Evolutionary conservation across 2,329 filamentous ascomycete species (phyloP), one percentile per base, ranked within the genome.

Genomic region (Claviceps sp.): DNA sequence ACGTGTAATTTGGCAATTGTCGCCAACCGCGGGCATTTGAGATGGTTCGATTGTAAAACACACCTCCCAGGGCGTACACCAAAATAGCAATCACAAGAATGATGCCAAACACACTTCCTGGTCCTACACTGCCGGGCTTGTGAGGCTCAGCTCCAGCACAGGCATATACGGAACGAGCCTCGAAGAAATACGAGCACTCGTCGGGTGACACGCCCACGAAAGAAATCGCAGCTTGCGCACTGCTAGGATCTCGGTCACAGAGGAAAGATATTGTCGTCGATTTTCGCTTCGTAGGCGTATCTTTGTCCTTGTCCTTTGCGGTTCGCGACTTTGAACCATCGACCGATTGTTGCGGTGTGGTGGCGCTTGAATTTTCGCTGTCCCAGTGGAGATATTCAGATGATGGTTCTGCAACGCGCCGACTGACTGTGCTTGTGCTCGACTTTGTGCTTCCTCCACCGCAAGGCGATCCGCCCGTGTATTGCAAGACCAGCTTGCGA

Each of bases 161-260:
- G 11, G 90, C 91, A 58, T 89, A 85, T 46, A 80, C 77, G 24
- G 88, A 93, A 57, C 91, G 85, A 48, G 90, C 84, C 67, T 97
- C 90, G 71, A 98, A 98, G 69, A 95, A 87, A 70, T 97, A 98
- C 34, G 88, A 82, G 74, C 93, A 98, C 54, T 94, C 85, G 64
- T 97, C 90, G 42, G 87, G 84, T 55, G 90, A 85, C 44, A 73
- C 72, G 54, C 87, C 88, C 54, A 97, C 84, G 65, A 95, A 98
- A 20, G 87, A 89, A 40, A 93, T 75, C 4, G 79, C 77, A 4
- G 89, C 84, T 42, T 79, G 75, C 4, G 79, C 78, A 34, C 75
- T 77, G 1, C 84, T 73, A 1, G 87, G 82, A 60, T 96, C 89
- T 56, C 81, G 81, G 64, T 96, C 90, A 73, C 93, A 98, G 58